These are phyloP conservation scores for Aegilops sharonensis DNA, from an alignment of 176 grass and related monocot genomes.

Conservation along the genomic window DNA sequence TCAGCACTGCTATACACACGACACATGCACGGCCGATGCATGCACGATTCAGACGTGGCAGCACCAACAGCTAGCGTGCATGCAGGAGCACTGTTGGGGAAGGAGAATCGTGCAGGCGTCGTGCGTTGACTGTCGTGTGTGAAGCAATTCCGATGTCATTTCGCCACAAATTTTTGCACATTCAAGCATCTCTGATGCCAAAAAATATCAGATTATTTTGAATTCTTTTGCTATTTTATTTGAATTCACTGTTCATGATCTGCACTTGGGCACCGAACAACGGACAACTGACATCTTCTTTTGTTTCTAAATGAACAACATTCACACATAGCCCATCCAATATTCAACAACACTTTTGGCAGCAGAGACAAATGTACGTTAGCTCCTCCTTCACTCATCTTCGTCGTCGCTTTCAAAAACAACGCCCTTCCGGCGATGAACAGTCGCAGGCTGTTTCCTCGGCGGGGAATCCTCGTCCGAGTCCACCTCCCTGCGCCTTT, in stretches of 20 bases:
- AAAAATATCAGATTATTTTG: no score
- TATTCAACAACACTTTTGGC: background rate
- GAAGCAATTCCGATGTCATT: no score
- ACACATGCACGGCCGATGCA: no score
- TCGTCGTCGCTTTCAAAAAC: constrained; percentile 92
- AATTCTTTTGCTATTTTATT: background rate
- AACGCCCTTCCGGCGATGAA: constrained; percentile 58
- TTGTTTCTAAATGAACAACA: background rate
- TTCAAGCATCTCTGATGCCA: no score
- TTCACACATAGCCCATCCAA: background rate
- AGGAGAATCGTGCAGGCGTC: no score
- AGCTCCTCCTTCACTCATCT: constrained; percentile 43
- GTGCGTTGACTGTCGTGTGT: no score
- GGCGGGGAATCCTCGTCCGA: constrained; percentile 77
- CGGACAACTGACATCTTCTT: background rate
- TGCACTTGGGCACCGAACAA: background rate
- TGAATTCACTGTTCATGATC: no score
- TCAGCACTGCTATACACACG: no score
- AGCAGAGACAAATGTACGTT: background rate
- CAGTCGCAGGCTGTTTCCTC: constrained; percentile 43
- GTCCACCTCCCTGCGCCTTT: constrained; percentile 64
- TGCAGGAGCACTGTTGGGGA: no score
- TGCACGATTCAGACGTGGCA: no score
- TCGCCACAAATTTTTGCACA: no score
- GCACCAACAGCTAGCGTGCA: no score